Evolutionary conservation across 2,329 filamentous ascomycete species (phyloP).

Genomic region (Balansia obtecta): DNA sequence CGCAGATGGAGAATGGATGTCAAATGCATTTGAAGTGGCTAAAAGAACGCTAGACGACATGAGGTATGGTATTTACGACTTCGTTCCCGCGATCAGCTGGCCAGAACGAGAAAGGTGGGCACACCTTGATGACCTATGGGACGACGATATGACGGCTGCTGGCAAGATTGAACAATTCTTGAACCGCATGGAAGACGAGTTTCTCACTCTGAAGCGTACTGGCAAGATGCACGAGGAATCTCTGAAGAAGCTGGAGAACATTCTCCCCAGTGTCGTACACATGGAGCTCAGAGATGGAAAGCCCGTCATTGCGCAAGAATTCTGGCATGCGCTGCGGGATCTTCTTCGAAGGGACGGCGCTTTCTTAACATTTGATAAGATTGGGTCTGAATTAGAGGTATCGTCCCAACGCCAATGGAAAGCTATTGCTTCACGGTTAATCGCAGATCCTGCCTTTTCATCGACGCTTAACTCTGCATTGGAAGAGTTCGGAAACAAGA

Average conservation of each 20-base stretch:
- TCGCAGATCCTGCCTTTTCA: slow-evolving; percentile 19
- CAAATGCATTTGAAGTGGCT: background rate
- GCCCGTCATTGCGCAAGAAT: slow-evolving; percentile 42
- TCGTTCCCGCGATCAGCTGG: slow-evolving; percentile 17
- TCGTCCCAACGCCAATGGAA: slow-evolving; percentile 35
- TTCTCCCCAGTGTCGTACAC: slow-evolving; percentile 45
- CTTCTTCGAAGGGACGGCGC: slow-evolving; percentile 36
- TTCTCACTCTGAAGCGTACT: slow-evolving; percentile 18
- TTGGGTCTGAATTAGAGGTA: slow-evolving; percentile 22
- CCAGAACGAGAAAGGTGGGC: slow-evolving; percentile 12
- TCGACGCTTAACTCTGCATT: slow-evolving; percentile 15
- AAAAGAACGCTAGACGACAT: slow-evolving; percentile 6
- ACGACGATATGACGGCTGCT: slow-evolving; percentile 9
- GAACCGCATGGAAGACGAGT: slow-evolving; percentile 17
- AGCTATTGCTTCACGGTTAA: slow-evolving; percentile 30
- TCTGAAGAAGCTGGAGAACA: slow-evolving; percentile 29
- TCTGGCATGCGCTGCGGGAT: slow-evolving; percentile 54
- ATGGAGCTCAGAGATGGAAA: slow-evolving; percentile 41
- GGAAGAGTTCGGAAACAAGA: slow-evolving; percentile 13
- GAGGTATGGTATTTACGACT: slow-evolving; percentile 10
- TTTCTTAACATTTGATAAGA: slow-evolving; percentile 33
- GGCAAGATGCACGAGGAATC: slow-evolving; percentile 23
- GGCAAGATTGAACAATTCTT: slow-evolving; percentile 13
- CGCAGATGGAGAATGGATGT: slow-evolving; percentile 6
- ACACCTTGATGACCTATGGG: slow-evolving; percentile 9